phyloP scores from a whole-genome alignment of 768 basidiomycete species.

The Tricholoma bakamatsutake region DNA sequence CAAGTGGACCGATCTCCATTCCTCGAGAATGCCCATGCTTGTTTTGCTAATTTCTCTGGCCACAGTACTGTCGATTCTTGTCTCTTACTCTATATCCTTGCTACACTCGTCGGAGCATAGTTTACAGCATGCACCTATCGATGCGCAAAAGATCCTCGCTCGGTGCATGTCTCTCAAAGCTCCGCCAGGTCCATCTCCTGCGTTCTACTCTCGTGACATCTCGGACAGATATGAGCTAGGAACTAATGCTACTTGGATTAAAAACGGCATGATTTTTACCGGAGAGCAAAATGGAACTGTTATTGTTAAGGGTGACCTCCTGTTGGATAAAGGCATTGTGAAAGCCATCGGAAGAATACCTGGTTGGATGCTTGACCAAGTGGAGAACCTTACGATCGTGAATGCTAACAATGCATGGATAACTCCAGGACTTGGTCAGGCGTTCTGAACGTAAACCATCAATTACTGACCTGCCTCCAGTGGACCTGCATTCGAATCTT shows the following conservation, averaged over 20 bases:
- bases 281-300: slow-evolving; percentile 51
- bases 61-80: slow-evolving; percentile 11
- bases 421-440: slow-evolving; percentile 57
- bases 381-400: slow-evolving; percentile 43
- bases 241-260: slow-evolving; percentile 60
- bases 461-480: slow-evolving; percentile 24
- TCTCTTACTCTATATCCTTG: neutral
- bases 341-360: slow-evolving; percentile 52
- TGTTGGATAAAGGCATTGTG: slow-evolving; percentile 63
- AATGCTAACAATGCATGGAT: slow-evolving; percentile 65
- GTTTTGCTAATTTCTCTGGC: slow-evolving; percentile 11
- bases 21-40: slow-evolving; percentile 5
- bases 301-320: slow-evolving; percentile 55
- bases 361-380: slow-evolving; percentile 27
- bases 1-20: neutral
- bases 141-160: slow-evolving; percentile 29
- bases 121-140: slow-evolving; percentile 14
- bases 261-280: slow-evolving; percentile 65
- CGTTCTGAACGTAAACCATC: slow-evolving; percentile 16
- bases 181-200: slow-evolving; percentile 34
- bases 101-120: neutral
- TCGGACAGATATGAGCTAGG: slow-evolving; percentile 67
- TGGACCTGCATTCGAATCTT: slow-evolving; percentile 77
- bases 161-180: slow-evolving; percentile 48
- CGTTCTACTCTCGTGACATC: slow-evolving; percentile 35